Conservation (phyloP, 805 yeast species). For the Kodamaea hsintzibuensis region DNA sequence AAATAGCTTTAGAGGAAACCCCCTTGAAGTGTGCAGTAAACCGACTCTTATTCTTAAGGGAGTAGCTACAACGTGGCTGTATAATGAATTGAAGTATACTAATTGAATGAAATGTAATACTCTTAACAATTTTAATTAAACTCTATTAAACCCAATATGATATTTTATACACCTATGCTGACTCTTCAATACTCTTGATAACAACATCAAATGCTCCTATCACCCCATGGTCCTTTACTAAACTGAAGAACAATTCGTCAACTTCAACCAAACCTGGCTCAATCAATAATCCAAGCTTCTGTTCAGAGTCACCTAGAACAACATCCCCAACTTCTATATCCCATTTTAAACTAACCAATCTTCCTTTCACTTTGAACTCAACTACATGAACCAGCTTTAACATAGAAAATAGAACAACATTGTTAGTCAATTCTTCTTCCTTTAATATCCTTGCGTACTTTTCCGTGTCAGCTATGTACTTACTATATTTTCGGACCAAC, state of each 20-base stretch:
- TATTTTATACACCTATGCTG: not conserved
- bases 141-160: not conserved
- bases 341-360: constrained; percentile 22
- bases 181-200: not conserved
- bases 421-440: constrained; percentile 17
- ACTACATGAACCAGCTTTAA: constrained; percentile 23
- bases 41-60: no score
- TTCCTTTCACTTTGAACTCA: constrained; percentile 13
- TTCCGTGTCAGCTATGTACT: constrained; percentile 14
- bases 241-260: constrained; percentile 18
- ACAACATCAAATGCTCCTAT: constrained; percentile 24
- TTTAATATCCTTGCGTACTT: constrained; percentile 11
- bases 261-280: constrained; percentile 13
- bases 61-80: not conserved
- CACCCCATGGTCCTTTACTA: constrained; percentile 28
- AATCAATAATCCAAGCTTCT: constrained; percentile 16
- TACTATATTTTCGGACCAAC: constrained; percentile 20
- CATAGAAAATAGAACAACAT: constrained; percentile 17
- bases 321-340: constrained; percentile 22
- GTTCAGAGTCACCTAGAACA: constrained; percentile 26
- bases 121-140: no score
- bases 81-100: not conserved
- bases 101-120: not conserved
- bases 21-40: no score
- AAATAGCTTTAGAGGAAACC: not conserved